Evolutionary conservation across 805 yeast genomes (phyloP).

Genomic region (Vanderwaltozyma tropicalis): DNA sequence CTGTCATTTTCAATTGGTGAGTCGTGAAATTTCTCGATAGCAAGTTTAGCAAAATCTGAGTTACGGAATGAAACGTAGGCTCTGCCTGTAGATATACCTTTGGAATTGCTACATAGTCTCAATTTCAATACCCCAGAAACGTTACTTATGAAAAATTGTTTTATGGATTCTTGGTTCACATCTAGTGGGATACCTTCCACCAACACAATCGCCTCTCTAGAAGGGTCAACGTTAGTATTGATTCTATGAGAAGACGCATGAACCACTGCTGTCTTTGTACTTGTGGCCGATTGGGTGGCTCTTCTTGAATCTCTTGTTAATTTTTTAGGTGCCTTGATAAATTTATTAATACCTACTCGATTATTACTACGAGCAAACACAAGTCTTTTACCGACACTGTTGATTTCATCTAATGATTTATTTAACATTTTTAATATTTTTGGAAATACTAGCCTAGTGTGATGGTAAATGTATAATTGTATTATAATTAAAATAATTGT

Average conservation of each 20-base stretch:
- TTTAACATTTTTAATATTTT: too few species aligned
- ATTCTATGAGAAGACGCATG: background rate
- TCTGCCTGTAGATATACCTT: background rate
- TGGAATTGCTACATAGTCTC: too few species aligned
- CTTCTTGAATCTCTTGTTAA: background rate
- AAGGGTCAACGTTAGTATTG: background rate
- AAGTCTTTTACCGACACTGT: background rate
- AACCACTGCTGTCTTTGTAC: background rate
- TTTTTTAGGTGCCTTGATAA: background rate
- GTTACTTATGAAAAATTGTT: too few species aligned
- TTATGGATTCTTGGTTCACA: background rate
- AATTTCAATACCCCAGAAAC: background rate
- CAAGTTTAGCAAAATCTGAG: background rate
- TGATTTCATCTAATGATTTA: background rate
- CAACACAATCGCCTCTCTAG: background rate
- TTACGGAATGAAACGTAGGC: background rate
- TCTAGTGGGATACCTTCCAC: background rate
- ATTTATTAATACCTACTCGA: slow-evolving; percentile 1
- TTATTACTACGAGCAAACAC: slow-evolving; percentile 1
- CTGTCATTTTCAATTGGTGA: background rate
- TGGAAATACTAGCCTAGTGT: too few species aligned
- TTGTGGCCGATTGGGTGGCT: background rate
- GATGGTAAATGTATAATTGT: too few species aligned
- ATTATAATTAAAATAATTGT: too few species aligned
- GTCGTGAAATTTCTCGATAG: background rate